Base-by-base conservation (phyloP, 2,329 filamentous ascomycete genomes). In the Fusarium sp. region DNA sequence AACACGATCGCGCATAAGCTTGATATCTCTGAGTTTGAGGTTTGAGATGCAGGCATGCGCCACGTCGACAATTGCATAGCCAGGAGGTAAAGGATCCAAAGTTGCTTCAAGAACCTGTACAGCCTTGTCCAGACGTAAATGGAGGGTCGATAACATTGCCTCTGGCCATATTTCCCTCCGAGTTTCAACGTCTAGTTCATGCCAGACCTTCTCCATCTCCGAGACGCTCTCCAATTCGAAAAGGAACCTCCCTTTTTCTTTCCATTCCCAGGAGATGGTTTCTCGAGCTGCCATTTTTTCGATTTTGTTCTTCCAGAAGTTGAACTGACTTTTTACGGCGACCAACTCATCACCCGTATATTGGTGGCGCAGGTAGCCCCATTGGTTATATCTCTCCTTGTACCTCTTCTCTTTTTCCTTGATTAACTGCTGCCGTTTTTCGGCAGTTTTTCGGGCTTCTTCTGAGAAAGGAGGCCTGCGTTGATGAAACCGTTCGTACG, bases 11-110 rank as follows among this genome's bases (percentile, higher is more conserved):
- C 69, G 71, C 11, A 56, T 30, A 15, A 53, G 57, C 15, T 56
- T 72, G 21, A 69, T 51, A 7, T 56, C 44, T 7, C 54, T 39
- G 4, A 73, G 63, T 15, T 57, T 57, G 24, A 76, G 32, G 6
- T 55, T 67, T 6, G 67, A 68, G 14, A 73, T 74, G 17, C 79
- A 64, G 48, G 77, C 77, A 15, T 75, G 60, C 3, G 82, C 55
- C 2, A 72, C 72, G 51, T 83, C 81, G 6, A 76, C 71, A 10
- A 79, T 74, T 10, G 78, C 77, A 52, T 81, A 83, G 2, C 77
- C 77, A 1, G 77, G 78, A 2, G 77, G 74, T 12, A 72, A 51
- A 7, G 77, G 76, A 34, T 80, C 72, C 53, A 80, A 56, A 0
- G 79, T 83, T 6, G 79, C 79, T 19, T 75, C 68, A 3, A 83